Evolutionary conservation across 352 stramenopile genomes (phyloP).

Genomic region (Phytophthora cajani): DNA sequence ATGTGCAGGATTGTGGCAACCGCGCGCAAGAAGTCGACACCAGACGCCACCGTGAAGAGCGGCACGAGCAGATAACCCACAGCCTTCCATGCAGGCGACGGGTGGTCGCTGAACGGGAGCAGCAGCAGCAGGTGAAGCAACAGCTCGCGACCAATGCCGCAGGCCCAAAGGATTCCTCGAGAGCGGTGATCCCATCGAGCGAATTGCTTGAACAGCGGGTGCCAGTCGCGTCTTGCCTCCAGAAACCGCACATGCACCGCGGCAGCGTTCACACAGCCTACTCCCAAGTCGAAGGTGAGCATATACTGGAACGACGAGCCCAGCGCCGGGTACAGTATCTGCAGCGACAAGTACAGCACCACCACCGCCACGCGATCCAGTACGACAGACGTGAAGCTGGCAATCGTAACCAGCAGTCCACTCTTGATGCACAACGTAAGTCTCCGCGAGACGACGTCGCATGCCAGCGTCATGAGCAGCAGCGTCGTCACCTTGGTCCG

Average conservation of each 20-base stretch:
- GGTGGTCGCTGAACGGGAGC: conserved; percentile 48
- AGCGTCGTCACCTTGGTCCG: conserved; percentile 50
- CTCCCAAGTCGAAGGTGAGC: conserved; percentile 61
- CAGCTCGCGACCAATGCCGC: conserved; percentile 65
- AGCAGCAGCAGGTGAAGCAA: conserved; percentile 69
- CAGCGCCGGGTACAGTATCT: conserved; percentile 57
- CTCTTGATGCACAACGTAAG: conserved; percentile 80
- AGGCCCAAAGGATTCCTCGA: conserved; percentile 47
- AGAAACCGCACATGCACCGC: conserved; percentile 68
- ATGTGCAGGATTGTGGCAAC: conserved; percentile 63
- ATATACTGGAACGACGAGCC: conserved; percentile 50
- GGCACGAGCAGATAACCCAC: conserved; percentile 63
- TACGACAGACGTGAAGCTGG: conserved; percentile 72
- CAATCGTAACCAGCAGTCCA: conserved; percentile 70
- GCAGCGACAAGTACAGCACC: conserved; percentile 65
- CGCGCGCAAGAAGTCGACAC: conserved; percentile 62
- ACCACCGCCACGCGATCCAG: conserved; percentile 71
- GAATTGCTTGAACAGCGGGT: conserved; percentile 70
- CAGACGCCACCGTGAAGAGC: conserved; percentile 62
- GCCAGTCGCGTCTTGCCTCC: conserved; percentile 64
- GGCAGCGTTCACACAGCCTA: conserved; percentile 58
- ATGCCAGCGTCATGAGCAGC: conserved; percentile 61
- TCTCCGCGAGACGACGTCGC: conserved; percentile 64
- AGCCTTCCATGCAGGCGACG: conserved; percentile 37
- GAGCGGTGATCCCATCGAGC: conserved; percentile 61